Conservation (phyloP, 148 eudicot species). For the Chenopodium quinoa region DNA sequence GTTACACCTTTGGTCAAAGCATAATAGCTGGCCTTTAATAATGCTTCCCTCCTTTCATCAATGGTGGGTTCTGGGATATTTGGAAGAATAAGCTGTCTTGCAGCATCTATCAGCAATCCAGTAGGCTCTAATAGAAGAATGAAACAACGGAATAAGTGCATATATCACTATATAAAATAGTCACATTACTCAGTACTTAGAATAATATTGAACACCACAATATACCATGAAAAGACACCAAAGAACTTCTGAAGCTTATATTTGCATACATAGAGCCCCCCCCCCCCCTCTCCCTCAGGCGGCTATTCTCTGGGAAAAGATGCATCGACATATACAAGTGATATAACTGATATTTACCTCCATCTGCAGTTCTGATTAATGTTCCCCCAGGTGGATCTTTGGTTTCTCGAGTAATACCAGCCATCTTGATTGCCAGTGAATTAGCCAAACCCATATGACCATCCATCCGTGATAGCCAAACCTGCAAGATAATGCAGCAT, state of each 20-base stretch:
- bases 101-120: slow-evolving; percentile 93
- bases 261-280: background rate
- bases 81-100: slow-evolving; percentile 60
- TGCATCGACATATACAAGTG: background rate
- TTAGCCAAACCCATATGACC: slow-evolving; percentile 98
- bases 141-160: background rate
- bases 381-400: slow-evolving; percentile 77
- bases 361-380: slow-evolving; percentile 46
- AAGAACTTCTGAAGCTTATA: background rate
- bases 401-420: slow-evolving; percentile 60
- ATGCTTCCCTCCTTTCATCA: slow-evolving; percentile 82
- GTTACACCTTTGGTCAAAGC: slow-evolving; percentile 91
- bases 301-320: background rate
- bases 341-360: slow-evolving; percentile 43
- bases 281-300: no score
- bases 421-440: slow-evolving; percentile 70
- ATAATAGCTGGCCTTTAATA: slow-evolving; percentile 64
- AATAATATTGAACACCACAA: background rate
- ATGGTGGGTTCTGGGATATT: slow-evolving; percentile 64
- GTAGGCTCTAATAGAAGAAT: slow-evolving; percentile 65
- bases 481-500: slow-evolving; percentile 40
- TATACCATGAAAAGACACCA: background rate
- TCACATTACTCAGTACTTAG: background rate
- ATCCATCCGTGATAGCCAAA: slow-evolving; percentile 86
- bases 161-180: background rate